These are phyloP conservation scores for Psidium friedrichsthalianum DNA, from an alignment of 345 rosid genomes.

Conservation along the genomic window DNA sequence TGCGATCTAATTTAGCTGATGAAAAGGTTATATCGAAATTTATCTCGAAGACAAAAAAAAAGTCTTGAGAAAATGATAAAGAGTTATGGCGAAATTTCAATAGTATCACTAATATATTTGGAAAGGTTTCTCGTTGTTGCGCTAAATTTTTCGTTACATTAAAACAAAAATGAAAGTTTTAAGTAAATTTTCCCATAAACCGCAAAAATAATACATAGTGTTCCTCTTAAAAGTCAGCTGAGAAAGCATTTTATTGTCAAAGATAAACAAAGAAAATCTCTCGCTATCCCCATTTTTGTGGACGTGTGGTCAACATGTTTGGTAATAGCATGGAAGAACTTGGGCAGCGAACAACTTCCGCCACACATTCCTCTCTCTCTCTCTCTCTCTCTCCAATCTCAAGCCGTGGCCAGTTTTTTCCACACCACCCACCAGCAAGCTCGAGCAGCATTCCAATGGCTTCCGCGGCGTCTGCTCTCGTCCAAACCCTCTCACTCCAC, in stretches of 20 bases:
- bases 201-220: not conserved
- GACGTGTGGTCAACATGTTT: not conserved
- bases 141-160: not conserved
- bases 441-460: constrained; percentile 22
- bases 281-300: not conserved
- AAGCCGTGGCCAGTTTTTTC: not conserved
- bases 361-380: not conserved
- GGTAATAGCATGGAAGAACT: not conserved
- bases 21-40: too few species aligned
- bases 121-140: not conserved
- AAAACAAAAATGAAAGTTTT: not conserved
- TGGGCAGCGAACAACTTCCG: not conserved
- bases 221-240: not conserved
- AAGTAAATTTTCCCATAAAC: not conserved
- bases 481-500: constrained; percentile 9
- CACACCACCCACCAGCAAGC: not conserved
- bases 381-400: not conserved
- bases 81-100: accelerated
- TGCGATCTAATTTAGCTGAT: too few species aligned
- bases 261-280: not conserved
- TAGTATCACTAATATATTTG: not conserved
- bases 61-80: not conserved
- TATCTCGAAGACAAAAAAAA: too few species aligned
- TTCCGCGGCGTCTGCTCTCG: constrained; percentile 20
- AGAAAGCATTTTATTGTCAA: not conserved